Conservation (phyloP, 441 rosid genomes). For the Pelargonium citronellum region DNA sequence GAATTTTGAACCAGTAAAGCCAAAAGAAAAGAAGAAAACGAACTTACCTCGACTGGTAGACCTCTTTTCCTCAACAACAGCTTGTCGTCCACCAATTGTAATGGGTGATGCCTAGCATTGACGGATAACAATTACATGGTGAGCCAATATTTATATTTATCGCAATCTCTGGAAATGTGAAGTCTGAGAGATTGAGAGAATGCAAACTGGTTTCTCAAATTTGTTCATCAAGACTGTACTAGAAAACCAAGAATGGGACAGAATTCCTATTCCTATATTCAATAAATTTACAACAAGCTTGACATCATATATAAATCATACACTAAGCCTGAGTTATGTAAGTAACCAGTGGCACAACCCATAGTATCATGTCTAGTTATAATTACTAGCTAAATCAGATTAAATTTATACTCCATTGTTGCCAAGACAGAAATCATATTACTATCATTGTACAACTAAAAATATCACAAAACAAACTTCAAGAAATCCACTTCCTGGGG, state of each 20-base stretch:
- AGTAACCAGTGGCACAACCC: neutral
- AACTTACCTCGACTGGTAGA: slow-evolving; percentile 83
- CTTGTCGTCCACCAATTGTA: slow-evolving; percentile 57
- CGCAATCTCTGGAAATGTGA: neutral
- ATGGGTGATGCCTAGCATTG: slow-evolving; percentile 79
- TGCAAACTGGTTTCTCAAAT: neutral
- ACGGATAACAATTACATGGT: neutral
- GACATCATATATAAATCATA: too few relatives aligned
- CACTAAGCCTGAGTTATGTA: too few relatives aligned
- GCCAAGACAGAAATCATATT: neutral
- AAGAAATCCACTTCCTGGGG: neutral
- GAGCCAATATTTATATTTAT: neutral
- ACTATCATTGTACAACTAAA: neutral
- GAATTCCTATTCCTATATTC: neutral
- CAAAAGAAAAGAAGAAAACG: slow-evolving; percentile 14
- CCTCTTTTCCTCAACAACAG: slow-evolving; percentile 75
- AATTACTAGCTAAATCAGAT: neutral
- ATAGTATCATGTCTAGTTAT: neutral
- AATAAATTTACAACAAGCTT: too few relatives aligned
- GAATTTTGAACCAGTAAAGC: neutral
- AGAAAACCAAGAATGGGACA: neutral
- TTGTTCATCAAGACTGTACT: neutral
- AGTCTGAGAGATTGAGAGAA: too few relatives aligned
- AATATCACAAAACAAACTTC: neutral
- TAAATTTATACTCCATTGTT: neutral